Evolutionary conservation across 768 basidiomycete species (phyloP).

Genomic region (Auricularia cornea): DNA sequence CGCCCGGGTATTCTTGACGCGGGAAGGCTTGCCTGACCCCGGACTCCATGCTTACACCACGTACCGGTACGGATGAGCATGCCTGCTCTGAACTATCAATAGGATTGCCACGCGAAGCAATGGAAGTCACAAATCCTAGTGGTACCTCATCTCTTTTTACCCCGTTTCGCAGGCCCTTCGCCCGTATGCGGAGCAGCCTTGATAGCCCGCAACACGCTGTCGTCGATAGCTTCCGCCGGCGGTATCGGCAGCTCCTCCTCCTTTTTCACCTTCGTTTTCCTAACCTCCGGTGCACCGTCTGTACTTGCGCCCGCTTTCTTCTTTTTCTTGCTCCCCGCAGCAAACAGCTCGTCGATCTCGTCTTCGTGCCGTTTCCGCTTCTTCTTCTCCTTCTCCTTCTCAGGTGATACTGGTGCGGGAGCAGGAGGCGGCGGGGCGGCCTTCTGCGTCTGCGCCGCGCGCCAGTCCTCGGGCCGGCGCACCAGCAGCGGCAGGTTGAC

Average conservation of each 20-base stretch:
- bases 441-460: conserved; percentile 46
- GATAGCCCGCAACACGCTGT: conserved; percentile 46
- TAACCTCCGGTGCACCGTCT: background rate
- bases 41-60: no score
- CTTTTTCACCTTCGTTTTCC: conserved; percentile 20
- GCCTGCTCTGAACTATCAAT: no score
- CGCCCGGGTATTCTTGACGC: no score
- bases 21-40: no score
- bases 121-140: no score
- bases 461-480: conserved; percentile 81
- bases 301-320: background rate
- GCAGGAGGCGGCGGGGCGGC: conserved; percentile 11
- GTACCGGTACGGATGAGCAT: no score
- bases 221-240: conserved; percentile 11
- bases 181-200: conserved; percentile 47
- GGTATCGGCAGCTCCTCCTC: conserved; percentile 11
- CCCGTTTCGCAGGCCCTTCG: conserved; percentile 9
- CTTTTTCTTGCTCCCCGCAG: conserved; percentile 31
- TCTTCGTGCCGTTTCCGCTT: conserved; percentile 34
- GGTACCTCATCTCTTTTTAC: background rate
- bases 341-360: conserved; percentile 72
- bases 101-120: no score
- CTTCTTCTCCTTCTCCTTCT: conserved; percentile 33
- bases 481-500: conserved; percentile 71
- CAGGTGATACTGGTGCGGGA: conserved; percentile 14